A percentile compares a stretch with the other conserved stretches of the same genome.
Evolutionary conservation across 2,329 filamentous ascomycete genomes (phyloP).

Genomic region (Botrytis sinoallii): DNA sequence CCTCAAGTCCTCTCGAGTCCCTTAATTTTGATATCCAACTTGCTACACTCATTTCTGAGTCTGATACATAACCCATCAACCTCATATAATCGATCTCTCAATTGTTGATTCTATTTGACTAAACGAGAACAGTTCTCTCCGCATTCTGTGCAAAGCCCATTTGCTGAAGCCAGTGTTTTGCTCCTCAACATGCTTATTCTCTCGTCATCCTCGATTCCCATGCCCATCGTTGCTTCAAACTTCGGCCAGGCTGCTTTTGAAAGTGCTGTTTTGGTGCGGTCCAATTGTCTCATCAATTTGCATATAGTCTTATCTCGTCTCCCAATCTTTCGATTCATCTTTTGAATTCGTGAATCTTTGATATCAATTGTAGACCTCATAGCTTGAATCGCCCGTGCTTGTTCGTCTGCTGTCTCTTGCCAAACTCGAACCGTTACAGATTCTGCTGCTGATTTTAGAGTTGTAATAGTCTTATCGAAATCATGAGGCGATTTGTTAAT

Average conservation of each 20-base stretch:
- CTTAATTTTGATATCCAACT: not conserved
- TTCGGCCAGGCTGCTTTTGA: not conserved
- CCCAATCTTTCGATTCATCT: not conserved
- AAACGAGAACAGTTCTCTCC: not conserved
- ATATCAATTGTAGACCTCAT: not conserved
- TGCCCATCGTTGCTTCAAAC: not conserved
- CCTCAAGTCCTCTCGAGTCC: not conserved
- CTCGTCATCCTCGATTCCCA: not conserved
- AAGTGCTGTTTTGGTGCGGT: not conserved
- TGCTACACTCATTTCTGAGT: not conserved
- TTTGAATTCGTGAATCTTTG: not conserved
- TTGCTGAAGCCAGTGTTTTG: not conserved
- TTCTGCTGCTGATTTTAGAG: not conserved
- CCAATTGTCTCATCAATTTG: not conserved
- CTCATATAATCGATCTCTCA: not conserved
- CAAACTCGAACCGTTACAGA: not conserved
- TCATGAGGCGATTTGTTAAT: not conserved
- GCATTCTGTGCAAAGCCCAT: not conserved
- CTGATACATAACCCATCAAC: slow-evolving; percentile 5
- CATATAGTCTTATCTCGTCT: not conserved
- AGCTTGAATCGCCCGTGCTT: not conserved
- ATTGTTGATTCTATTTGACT: not conserved
- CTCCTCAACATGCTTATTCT: not conserved
- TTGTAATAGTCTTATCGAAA: not conserved
- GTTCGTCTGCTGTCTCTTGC: not conserved